A percentile compares a stretch with the other conserved stretches of the same genome.
Conservation (phyloP, 2,329 filamentous ascomycete species). For the Trichoderma citrinoviride region DNA sequence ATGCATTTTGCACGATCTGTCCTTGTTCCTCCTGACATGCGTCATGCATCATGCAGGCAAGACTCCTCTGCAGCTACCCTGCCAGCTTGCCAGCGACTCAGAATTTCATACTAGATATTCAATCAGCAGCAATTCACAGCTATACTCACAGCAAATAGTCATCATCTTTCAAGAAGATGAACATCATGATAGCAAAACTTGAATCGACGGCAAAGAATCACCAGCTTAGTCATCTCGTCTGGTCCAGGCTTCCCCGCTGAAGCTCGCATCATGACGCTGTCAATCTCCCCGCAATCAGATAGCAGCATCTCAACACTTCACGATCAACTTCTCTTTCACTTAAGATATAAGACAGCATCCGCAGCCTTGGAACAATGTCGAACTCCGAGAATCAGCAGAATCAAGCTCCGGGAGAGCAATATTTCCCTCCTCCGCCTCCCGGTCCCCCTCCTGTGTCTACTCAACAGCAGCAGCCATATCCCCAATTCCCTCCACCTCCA, state of each 20-base stretch:
- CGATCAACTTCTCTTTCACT: not conserved
- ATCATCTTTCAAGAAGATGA: not conserved
- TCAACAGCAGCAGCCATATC: conserved; percentile 11
- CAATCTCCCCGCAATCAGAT: not conserved
- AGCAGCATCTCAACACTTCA: not conserved
- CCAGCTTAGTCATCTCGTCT: conserved; percentile 6
- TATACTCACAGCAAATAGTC: too few relatives aligned
- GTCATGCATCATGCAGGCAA: conserved; percentile 9
- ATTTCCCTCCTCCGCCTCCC: conserved; percentile 17
- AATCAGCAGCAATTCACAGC: too few relatives aligned
- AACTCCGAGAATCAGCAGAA: conserved; percentile 2
- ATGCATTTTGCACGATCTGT: not conserved
- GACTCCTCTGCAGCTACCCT: not conserved
- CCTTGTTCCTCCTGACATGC: not conserved
- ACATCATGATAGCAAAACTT: not conserved
- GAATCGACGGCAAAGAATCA: not conserved
- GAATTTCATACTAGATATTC: too few relatives aligned
- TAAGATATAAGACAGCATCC: not conserved
- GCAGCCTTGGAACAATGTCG: not conserved
- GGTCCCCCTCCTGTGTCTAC: conserved; percentile 1
- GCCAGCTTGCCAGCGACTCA: too few relatives aligned
- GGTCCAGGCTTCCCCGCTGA: conserved; percentile 4
- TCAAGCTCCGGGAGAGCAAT: conserved; percentile 1
- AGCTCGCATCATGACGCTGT: conserved; percentile 4
- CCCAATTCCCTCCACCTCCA: conserved; percentile 5